Percentiles rank a stretch among this genome's conserved stretches.
phyloP scores from a whole-genome alignment of 306 rosid species.

The Acmispon strigosus region DNA sequence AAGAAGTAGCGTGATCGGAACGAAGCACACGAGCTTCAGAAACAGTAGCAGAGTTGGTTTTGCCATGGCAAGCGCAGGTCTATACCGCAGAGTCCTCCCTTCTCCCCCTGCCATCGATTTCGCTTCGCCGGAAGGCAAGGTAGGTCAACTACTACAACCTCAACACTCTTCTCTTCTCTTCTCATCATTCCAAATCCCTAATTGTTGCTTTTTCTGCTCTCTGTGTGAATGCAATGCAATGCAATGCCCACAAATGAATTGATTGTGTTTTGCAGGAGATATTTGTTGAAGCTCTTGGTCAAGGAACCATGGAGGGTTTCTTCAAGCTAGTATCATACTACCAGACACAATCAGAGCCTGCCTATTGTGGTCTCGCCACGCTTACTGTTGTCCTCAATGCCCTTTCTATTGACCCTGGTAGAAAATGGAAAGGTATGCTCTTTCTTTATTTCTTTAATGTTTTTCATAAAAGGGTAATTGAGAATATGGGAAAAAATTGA shows the following conservation, averaged over 20 bases:
- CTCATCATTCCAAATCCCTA: not conserved
- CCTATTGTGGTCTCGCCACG: slow-evolving; percentile 74
- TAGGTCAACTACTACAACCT: slow-evolving; percentile 30
- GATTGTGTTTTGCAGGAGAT: slow-evolving; percentile 31
- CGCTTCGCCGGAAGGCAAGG: slow-evolving; percentile 69
- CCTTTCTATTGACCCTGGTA: slow-evolving; percentile 88
- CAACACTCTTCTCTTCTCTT: not conserved
- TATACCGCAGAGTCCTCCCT: slow-evolving; percentile 64
- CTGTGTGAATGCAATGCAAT: not conserved
- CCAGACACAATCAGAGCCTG: slow-evolving; percentile 95
- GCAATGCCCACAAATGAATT: not conserved
- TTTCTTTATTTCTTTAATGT: not conserved
- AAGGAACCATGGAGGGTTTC: slow-evolving; percentile 78
- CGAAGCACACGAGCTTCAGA: too few relatives aligned
- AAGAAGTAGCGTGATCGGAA: too few relatives aligned
- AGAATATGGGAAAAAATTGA: not conserved
- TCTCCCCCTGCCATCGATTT: slow-evolving; percentile 66
- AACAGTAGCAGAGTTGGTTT: not conserved
- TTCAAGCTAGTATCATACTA: slow-evolving; percentile 80
- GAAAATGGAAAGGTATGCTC: slow-evolving; percentile 87
- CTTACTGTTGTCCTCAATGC: slow-evolving; percentile 87
- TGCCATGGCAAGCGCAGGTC: slow-evolving; percentile 41
- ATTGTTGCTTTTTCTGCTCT: not conserved
- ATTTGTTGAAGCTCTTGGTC: slow-evolving; percentile 56
- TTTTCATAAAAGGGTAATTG: not conserved